Conservation (phyloP, 2,329 filamentous ascomycete species). For the Xylaria sp. region DNA sequence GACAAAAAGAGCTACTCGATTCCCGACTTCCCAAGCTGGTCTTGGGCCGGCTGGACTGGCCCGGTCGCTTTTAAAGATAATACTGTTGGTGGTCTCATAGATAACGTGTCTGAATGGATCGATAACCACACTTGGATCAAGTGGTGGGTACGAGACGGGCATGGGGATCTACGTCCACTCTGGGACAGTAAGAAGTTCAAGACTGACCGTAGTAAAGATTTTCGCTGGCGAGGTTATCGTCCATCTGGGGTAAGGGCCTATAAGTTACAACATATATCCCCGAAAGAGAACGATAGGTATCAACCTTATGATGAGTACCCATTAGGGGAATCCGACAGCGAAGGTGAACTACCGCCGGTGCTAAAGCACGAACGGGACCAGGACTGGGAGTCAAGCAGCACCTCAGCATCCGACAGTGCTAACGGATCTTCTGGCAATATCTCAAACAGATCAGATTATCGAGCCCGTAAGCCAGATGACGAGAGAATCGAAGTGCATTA, state of each 20-base stretch:
- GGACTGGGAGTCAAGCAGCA: background rate
- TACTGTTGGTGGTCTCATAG: slow-evolving; percentile 42
- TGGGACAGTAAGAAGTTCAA: slow-evolving; percentile 43
- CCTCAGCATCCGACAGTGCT: background rate
- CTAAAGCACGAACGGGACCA: background rate
- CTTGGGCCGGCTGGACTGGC: slow-evolving; percentile 51
- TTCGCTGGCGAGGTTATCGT: slow-evolving; percentile 9
- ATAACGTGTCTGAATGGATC: slow-evolving; percentile 51
- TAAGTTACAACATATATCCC: background rate
- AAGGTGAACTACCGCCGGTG: background rate
- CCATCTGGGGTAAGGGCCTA: background rate
- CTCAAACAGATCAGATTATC: background rate
- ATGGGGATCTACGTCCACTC: slow-evolving; percentile 47
- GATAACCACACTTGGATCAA: slow-evolving; percentile 51
- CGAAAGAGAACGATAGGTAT: slow-evolving; percentile 1
- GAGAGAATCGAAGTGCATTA: background rate
- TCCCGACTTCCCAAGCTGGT: slow-evolving; percentile 51
- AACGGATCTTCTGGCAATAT: background rate
- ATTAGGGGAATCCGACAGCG: background rate
- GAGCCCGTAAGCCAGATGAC: background rate
- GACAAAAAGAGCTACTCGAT: slow-evolving; percentile 16
- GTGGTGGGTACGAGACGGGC: slow-evolving; percentile 51
- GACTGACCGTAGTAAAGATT: background rate
- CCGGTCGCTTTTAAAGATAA: slow-evolving; percentile 40
- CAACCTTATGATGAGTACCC: background rate